These are phyloP conservation scores for Cyphellophora europaea DNA, from an alignment of 2,329 filamentous ascomycete genomes.

Conservation along the genomic window DNA sequence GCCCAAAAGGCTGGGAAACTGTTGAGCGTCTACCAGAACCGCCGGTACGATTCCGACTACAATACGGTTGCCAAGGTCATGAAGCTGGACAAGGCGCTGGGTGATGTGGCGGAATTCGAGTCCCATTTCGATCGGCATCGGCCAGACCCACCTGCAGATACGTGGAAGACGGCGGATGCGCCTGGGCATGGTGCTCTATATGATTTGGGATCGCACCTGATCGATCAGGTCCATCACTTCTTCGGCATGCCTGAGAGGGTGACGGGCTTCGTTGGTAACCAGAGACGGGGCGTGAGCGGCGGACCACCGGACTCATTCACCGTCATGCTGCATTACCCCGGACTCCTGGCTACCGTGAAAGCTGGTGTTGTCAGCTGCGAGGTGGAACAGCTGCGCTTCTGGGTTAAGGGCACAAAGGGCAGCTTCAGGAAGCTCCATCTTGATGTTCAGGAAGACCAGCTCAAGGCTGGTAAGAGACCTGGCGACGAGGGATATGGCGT, in stretches of 20 bases:
- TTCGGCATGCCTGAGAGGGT: slow-evolving; percentile 61
- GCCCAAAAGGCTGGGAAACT: slow-evolving; percentile 43
- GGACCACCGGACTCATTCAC: slow-evolving; percentile 44
- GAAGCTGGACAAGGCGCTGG: slow-evolving; percentile 48
- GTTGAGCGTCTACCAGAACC: slow-evolving; percentile 65
- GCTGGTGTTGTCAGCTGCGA: slow-evolving; percentile 62
- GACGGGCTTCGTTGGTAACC: slow-evolving; percentile 58
- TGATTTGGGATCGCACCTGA: slow-evolving; percentile 65
- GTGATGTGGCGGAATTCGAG: slow-evolving; percentile 67
- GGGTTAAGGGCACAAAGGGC: slow-evolving; percentile 65
- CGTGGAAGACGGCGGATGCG: slow-evolving; percentile 61
- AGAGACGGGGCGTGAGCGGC: slow-evolving; percentile 49
- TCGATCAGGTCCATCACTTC: slow-evolving; percentile 64
- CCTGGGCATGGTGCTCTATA: slow-evolving; percentile 61
- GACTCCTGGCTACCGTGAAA: slow-evolving; percentile 56
- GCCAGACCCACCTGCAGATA: slow-evolving; percentile 42
- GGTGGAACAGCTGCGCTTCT: slow-evolving; percentile 61
- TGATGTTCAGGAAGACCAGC: slow-evolving; percentile 67
- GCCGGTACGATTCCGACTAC: slow-evolving; percentile 71
- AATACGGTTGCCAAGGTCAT: slow-evolving; percentile 58
- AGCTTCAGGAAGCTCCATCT: slow-evolving; percentile 64
- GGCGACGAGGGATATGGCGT: slow-evolving; percentile 55
- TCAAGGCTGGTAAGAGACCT: slow-evolving; percentile 50
- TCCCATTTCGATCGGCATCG: slow-evolving; percentile 73
- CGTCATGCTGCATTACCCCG: slow-evolving; percentile 56